Evolutionary conservation across 2,329 filamentous ascomycete species (phyloP).

Genomic region (Leptographium radiaticola): DNA sequence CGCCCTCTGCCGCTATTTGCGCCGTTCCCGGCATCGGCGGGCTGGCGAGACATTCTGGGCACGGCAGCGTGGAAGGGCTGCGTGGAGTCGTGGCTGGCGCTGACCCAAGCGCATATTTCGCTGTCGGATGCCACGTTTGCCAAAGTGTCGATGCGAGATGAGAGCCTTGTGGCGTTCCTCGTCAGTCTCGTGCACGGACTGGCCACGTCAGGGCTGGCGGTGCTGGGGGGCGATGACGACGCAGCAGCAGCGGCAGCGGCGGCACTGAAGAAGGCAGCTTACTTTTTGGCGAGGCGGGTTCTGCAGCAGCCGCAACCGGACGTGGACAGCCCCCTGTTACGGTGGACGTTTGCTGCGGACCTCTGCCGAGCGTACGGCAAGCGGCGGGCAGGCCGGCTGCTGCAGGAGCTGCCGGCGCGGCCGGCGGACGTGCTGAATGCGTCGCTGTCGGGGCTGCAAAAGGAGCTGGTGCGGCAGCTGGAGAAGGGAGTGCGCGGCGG

Average conservation of each 20-base stretch:
- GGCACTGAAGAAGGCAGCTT: conserved; percentile 48
- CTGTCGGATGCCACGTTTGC: conserved; percentile 43
- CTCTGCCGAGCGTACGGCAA: conserved; percentile 54
- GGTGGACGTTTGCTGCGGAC: conserved; percentile 56
- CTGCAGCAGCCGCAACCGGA: conserved; percentile 18
- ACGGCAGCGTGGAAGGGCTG: conserved; percentile 65
- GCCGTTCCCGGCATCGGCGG: conserved; percentile 53
- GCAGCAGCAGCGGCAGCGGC: conserved; percentile 21
- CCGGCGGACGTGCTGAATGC: conserved; percentile 36
- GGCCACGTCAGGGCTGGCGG: conserved; percentile 21
- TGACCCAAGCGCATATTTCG: conserved; percentile 52
- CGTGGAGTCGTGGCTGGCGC: conserved; percentile 60
- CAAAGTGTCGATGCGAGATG: conserved; percentile 36
- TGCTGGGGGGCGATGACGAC: conserved; percentile 21
- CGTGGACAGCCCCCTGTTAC: conserved; percentile 28
- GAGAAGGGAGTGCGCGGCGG: conserved; percentile 46
- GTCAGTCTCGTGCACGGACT: conserved; percentile 49
- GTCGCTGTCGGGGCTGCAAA: conserved; percentile 47
- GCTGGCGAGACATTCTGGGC: conserved; percentile 52
- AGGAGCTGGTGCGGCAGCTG: conserved; percentile 45
- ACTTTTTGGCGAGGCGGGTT: conserved; percentile 48
- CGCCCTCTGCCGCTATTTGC: conserved; percentile 56
- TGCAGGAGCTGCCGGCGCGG: conserved; percentile 35
- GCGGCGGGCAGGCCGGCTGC: conserved; percentile 41
- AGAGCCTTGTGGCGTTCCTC: conserved; percentile 51